Base-by-base conservation (phyloP, 2,329 filamentous ascomycete species). In the Colletotrichum godetiae region DNA sequence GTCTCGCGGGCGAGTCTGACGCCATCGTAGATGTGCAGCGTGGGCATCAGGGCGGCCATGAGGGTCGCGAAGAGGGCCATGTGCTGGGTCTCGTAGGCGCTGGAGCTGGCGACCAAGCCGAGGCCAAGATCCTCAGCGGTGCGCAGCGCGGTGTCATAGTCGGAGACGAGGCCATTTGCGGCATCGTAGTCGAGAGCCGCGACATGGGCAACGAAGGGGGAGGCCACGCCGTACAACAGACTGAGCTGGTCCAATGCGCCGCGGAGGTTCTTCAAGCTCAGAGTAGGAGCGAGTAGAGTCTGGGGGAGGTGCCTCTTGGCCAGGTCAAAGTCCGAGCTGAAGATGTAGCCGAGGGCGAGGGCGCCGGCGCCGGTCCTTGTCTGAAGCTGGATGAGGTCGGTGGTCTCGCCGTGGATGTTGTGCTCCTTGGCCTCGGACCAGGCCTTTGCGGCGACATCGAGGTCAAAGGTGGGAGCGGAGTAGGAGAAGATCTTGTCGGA, bases 401-500 rank as follows among this genome's bases (percentile, higher is more conserved):
- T 96, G 75, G 91, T 85, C 80, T 95, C 93, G 78, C 94, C 94
- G 84, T 95, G 92, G 75, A 93, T 91, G 86, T 99, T 99, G 81
- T 88, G 87, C 80, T 95, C 92, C 75, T 90, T 86, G 75, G 90
- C 85, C 33, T 85, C 83, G 62, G 91, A 88, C 97, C 97, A 99
- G 77, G 91, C 84, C 82, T 92, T 93, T 67, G 94, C 92, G 59
- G 95, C 95, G 75, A 92, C 84, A 82, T 98, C 96, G 76, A 99
- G 89, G 81, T 97, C 94, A 80, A 98, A 98, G 15, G 94, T 94
- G 80, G 97, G 94, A 33, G 95, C 95, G 3, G 96, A 98, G 87
- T 97, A 98, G 69, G 95, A 94, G 86, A 98, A 99, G 85, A 98
- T 92, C 88, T 97, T 98, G 88, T 98, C 95, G 69, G 96, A 98